These are phyloP conservation scores for Trametes maxima DNA, from an alignment of 768 basidiomycete genomes.

Conservation along the genomic window DNA sequence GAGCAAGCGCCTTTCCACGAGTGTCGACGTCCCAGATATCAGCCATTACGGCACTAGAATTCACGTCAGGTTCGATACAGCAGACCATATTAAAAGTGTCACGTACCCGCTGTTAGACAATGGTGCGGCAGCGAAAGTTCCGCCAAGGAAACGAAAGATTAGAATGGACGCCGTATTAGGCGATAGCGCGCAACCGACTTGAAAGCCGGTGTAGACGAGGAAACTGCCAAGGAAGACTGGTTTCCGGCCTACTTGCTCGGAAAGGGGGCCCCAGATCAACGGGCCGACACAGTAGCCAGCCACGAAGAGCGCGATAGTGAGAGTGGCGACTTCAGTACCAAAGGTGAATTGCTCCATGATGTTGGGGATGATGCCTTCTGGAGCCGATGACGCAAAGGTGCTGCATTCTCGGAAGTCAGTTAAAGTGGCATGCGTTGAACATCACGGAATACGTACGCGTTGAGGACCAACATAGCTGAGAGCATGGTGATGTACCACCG, in stretches of 20 bases:
- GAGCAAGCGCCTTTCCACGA: constrained; percentile 64
- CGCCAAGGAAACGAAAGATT: constrained; percentile 70
- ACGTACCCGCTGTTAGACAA: constrained; percentile 68
- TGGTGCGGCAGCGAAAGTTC: constrained; percentile 68
- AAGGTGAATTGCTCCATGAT: constrained; percentile 52
- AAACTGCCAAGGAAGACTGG: constrained; percentile 38
- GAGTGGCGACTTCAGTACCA: constrained; percentile 50
- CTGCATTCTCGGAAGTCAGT: constrained; percentile 37
- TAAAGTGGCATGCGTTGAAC: constrained; percentile 39
- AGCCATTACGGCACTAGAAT: constrained; percentile 34
- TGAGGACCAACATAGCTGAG: constrained; percentile 29
- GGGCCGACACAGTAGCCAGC: constrained; percentile 71
- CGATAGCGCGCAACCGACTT: constrained; percentile 63
- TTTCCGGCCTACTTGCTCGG: constrained; percentile 38
- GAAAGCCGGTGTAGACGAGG: constrained; percentile 62
- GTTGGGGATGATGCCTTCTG: constrained; percentile 49
- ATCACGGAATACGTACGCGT: constrained; percentile 38
- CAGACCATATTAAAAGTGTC: background rate
- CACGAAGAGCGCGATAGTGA: constrained; percentile 65
- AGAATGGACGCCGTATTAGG: constrained; percentile 65
- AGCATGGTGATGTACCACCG: constrained; percentile 34
- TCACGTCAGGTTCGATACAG: background rate
- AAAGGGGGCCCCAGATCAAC: constrained; percentile 60
- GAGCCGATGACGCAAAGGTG: constrained; percentile 65
- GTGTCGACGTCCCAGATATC: constrained; percentile 62